Base-by-base conservation (phyloP, 768 basidiomycete species). In the Gloeostereum incarnatum region DNA sequence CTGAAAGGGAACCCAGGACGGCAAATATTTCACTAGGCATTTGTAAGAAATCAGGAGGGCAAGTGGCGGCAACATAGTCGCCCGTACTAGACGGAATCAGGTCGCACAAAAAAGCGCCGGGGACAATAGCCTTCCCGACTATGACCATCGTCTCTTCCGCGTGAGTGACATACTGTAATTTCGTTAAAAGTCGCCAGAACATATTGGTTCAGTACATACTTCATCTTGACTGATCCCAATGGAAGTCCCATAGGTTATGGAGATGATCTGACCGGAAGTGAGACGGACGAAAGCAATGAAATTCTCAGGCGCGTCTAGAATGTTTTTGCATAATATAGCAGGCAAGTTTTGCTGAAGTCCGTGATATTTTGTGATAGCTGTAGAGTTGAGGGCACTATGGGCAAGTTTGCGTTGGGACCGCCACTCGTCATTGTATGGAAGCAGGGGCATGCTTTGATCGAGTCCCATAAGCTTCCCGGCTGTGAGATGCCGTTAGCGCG, bases 361-460 rank as follows among this genome's bases (percentile, higher is more conserved):
- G n/a, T 53, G 42, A 24, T 63, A 67, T 33, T 57, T 51, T 32
- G 49, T 49, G n/a, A 60, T 53, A 1, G 58, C 53, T 13, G 40
- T 38, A 1, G 52, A 42, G 30, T 48, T 59, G 11, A 67, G 46
- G 7, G 52, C 57, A 6, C 33, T 22, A 22, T 59, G 54, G 0
- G 55, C 46, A 7, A 65, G 42, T 32, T 52, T 59, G 7, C 59
- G 42, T 9, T 56, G 51, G 6, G 23, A 43, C 18, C 45, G 48
- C 57, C 55, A 58, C 39, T 49, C 31, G 9, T 16, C n/a, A 6
- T 46, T 45, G 23, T 52, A 52, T 1, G 47, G 47, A 6, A 49
- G 40, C 13, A 60, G 33, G 1, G 45, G 26, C 21, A n/a, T n/a
- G n/a, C n/a, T n/a, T n/a, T n/a, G n/a, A n/a, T n/a, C n/a, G n/a